Percentiles rank a stretch among this genome's conserved stretches.
These are phyloP conservation scores for Boletus mariae DNA, from an alignment of 1,284 basidiomycete genomes.

Conservation along the genomic window DNA sequence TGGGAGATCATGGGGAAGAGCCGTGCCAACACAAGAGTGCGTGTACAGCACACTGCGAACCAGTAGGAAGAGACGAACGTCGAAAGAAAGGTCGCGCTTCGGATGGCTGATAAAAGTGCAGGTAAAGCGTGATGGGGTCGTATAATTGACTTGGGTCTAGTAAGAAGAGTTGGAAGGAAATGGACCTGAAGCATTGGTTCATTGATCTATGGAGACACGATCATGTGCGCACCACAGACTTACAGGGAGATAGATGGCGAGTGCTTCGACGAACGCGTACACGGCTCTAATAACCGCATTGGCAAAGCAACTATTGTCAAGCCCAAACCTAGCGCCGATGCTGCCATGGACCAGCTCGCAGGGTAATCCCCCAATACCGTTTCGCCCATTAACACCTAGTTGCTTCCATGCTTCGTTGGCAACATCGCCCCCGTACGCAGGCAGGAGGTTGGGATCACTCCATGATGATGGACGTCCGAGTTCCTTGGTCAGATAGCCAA, in stretches of 20 bases:
- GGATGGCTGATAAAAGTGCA: slow-evolving; percentile 47
- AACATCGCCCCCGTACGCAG: slow-evolving; percentile 52
- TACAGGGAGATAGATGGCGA: slow-evolving; percentile 68
- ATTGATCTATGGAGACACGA: slow-evolving; percentile 1
- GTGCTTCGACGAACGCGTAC: slow-evolving; percentile 57
- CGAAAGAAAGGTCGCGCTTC: slow-evolving; percentile 69
- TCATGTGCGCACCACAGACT: slow-evolving; percentile 21
- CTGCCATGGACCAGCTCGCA: slow-evolving; percentile 68
- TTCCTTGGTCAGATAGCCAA: slow-evolving; percentile 46
- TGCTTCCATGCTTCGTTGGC: slow-evolving; percentile 52
- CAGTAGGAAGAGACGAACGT: slow-evolving; percentile 68
- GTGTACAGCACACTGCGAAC: slow-evolving; percentile 62
- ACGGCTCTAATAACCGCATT: slow-evolving; percentile 53
- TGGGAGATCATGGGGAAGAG: slow-evolving; percentile 64
- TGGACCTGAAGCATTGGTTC: slow-evolving; percentile 49
- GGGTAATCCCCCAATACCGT: slow-evolving; percentile 62
- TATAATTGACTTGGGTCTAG: slow-evolving; percentile 52
- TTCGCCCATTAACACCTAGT: slow-evolving; percentile 49
- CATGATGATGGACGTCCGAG: slow-evolving; percentile 58
- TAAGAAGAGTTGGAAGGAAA: slow-evolving; percentile 59
- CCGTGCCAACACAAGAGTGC: slow-evolving; percentile 59
- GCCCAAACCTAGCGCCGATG: slow-evolving; percentile 43
- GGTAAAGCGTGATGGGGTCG: slow-evolving; percentile 38
- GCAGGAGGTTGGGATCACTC: slow-evolving; percentile 57
- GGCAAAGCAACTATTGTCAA: slow-evolving; percentile 53